Conservation (phyloP, 2,329 filamentous ascomycete genomes). For the Paraconiothyrium sp. region DNA sequence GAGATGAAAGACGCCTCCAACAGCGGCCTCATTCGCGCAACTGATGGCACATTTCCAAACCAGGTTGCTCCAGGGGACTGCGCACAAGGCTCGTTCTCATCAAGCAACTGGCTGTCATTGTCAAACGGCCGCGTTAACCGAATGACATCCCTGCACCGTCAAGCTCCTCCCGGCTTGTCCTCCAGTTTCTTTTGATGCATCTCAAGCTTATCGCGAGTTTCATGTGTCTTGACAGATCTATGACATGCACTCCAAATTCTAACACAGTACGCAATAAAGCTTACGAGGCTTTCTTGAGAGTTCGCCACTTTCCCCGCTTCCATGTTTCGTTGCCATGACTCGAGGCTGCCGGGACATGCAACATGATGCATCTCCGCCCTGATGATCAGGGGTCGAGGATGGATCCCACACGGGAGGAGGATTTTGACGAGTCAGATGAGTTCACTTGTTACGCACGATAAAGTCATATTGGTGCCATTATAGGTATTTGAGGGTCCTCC, state of each 20-base stretch:
- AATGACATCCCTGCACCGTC: not conserved
- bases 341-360: not conserved
- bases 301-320: not conserved
- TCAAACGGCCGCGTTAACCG: not conserved
- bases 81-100: not conserved
- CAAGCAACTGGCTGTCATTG: not conserved
- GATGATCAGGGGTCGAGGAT: conserved; percentile 1
- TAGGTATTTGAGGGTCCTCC: not conserved
- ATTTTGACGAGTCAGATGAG: not conserved
- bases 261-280: not conserved
- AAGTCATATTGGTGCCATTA: not conserved
- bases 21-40: not conserved
- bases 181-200: not conserved
- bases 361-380: not conserved
- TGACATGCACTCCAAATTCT: not conserved
- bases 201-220: not conserved
- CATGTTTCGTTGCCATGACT: not conserved
- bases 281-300: not conserved
- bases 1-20: not conserved
- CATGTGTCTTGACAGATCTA: not conserved
- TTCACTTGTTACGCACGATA: not conserved
- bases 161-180: not conserved
- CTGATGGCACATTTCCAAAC: not conserved
- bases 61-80: not conserved
- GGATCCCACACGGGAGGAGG: not conserved